A percentile compares a stretch with the other conserved stretches of the same genome.
Conservation (phyloP, 306 rosid species). For the Vigna unguiculata region DNA sequence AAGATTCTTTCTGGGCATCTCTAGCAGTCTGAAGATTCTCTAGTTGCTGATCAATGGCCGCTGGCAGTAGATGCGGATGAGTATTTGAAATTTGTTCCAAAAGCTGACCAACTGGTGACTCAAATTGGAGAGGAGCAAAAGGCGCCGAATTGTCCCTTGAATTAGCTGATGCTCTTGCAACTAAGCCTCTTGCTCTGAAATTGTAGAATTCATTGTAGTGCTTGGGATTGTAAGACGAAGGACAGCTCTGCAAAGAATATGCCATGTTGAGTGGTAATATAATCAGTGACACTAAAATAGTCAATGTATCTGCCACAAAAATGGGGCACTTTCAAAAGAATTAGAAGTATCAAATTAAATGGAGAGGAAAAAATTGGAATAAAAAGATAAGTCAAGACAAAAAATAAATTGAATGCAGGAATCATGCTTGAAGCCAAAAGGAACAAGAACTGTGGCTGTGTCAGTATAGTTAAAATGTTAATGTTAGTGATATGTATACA, state of each 20-base stretch:
- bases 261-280: neutral
- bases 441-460: neutral
- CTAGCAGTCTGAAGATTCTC: constrained; percentile 80
- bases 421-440: neutral
- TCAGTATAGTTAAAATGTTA: neutral
- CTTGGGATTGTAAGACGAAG: constrained; percentile 65
- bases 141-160: constrained; percentile 66
- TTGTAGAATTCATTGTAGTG: constrained; percentile 56
- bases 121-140: constrained; percentile 77
- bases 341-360: constrained; percentile 1
- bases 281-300: neutral
- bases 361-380: neutral
- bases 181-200: constrained; percentile 65
- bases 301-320: neutral
- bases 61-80: constrained; percentile 88
- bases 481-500: neutral
- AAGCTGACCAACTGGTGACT: constrained; percentile 91
- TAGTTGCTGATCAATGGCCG: constrained; percentile 87
- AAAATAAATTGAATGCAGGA: neutral
- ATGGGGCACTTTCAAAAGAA: neutral
- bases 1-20: constrained; percentile 60
- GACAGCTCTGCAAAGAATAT: constrained; percentile 56
- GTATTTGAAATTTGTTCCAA: constrained; percentile 85
- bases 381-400: neutral
- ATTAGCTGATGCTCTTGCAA: constrained; percentile 69